Conservation (phyloP, 495 filamentous ascomycete species). For the Tetracladium setigerum region DNA sequence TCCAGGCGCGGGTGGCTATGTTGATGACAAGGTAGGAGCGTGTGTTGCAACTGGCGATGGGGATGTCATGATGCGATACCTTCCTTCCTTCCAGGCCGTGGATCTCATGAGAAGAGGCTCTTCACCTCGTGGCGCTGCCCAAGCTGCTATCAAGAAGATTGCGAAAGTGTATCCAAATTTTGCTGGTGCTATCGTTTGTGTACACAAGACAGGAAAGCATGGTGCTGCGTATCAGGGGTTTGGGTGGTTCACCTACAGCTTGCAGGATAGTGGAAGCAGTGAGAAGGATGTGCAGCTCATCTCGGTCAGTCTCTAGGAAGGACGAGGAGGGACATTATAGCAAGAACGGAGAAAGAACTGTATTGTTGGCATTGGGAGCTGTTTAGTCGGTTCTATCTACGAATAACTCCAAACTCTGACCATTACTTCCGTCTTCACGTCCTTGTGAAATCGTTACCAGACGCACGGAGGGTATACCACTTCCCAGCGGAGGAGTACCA, state of each 20-base stretch:
- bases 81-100: constrained; percentile 42
- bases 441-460: too few species aligned
- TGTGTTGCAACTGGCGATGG: constrained; percentile 43
- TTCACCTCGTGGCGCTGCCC: constrained; percentile 31
- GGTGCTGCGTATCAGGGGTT: constrained; percentile 25
- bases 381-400: too few species aligned
- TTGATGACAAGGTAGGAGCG: constrained; percentile 39
- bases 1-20: constrained; percentile 39
- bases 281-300: not conserved
- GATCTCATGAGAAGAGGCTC: constrained; percentile 38
- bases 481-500: too few species aligned
- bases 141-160: constrained; percentile 39
- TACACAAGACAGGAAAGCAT: constrained; percentile 32
- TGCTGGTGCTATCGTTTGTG: constrained; percentile 37
- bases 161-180: constrained; percentile 32
- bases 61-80: constrained; percentile 43
- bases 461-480: too few species aligned
- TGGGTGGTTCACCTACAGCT: not conserved
- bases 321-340: too few species aligned
- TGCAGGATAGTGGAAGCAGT: not conserved
- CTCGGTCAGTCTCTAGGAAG: too few species aligned
- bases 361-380: too few species aligned
- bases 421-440: too few species aligned
- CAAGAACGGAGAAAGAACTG: too few species aligned
- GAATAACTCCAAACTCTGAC: too few species aligned